Percentiles rank a stretch among this genome's conserved stretches.
Conservation (phyloP, 495 filamentous ascomycete species). For the Darksidea phi region DNA sequence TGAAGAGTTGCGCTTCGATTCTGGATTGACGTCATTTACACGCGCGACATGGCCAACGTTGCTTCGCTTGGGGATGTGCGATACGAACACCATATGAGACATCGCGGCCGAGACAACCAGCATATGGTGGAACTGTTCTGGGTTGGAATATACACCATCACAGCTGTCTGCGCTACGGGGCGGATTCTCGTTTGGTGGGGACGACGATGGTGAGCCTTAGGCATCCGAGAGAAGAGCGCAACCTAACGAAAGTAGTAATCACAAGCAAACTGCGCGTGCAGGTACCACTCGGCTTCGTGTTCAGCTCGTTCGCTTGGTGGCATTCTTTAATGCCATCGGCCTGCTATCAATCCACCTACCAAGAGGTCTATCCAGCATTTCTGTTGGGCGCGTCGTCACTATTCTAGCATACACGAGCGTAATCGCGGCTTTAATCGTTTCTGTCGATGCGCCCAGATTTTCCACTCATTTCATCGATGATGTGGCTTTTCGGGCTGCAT, state of each 20-base stretch:
- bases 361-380: too few species aligned
- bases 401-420: not conserved
- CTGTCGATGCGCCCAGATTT: constrained; percentile 11
- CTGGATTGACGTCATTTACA: too few species aligned
- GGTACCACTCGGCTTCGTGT: not conserved
- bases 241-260: too few species aligned
- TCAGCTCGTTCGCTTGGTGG: not conserved
- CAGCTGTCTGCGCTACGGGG: not conserved
- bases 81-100: constrained; percentile 15
- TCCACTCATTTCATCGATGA: constrained; percentile 32
- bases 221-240: not conserved
- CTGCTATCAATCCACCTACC: not conserved
- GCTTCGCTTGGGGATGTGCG: constrained; percentile 22
- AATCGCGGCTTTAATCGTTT: constrained; percentile 1
- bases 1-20: too few species aligned
- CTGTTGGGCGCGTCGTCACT: not conserved
- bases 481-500: constrained; percentile 39
- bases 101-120: constrained; percentile 8
- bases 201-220: not conserved
- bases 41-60: not conserved
- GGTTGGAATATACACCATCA: constrained; percentile 1
- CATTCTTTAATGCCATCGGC: not conserved
- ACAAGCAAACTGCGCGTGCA: too few species aligned
- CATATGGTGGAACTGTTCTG: constrained; percentile 5
- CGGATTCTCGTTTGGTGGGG: not conserved